These are phyloP conservation scores for Xylaria intraflava DNA, from an alignment of 495 filamentous ascomycete genomes.

Conservation along the genomic window DNA sequence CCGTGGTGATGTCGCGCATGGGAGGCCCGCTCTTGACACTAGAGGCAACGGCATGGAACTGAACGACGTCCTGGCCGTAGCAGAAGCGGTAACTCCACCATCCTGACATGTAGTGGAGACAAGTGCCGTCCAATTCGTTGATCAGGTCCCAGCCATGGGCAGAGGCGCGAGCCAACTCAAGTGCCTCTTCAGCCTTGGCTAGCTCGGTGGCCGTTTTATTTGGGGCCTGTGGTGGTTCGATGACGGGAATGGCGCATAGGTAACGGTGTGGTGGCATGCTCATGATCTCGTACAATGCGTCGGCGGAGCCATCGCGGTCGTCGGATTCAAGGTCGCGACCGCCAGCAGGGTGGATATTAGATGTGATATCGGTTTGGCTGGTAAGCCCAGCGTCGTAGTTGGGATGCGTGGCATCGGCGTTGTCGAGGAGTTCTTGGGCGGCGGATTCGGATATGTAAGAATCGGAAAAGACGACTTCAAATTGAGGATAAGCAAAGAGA, in stretches of 20 bases:
- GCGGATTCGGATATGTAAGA: constrained; percentile 65
- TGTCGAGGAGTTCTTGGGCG: constrained; percentile 53
- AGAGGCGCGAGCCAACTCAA: constrained; percentile 77
- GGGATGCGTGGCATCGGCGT: constrained; percentile 17
- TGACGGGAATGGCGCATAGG: constrained; percentile 77
- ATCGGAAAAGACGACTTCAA: constrained; percentile 72
- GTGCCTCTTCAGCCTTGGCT: constrained; percentile 67
- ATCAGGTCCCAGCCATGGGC: constrained; percentile 87
- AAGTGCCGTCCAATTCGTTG: constrained; percentile 74
- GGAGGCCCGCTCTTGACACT: constrained; percentile 55
- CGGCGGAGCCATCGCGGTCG: constrained; percentile 18
- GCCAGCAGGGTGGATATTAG: constrained; percentile 24
- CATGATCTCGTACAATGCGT: constrained; percentile 66
- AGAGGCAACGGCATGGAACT: constrained; percentile 80
- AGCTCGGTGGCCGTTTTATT: constrained; percentile 58
- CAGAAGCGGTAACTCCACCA: constrained; percentile 99
- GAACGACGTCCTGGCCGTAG: constrained; percentile 78
- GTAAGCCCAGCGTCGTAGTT: constrained; percentile 25
- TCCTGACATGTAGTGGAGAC: constrained; percentile 83
- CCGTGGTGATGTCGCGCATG: constrained; percentile 68
- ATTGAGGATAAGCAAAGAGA: constrained; percentile 89
- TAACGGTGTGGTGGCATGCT: constrained; percentile 61
- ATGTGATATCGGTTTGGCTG: constrained; percentile 32
- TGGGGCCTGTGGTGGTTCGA: constrained; percentile 45
- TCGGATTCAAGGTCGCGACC: constrained; percentile 23